phyloP scores from a whole-genome alignment of 1,284 basidiomycete genomes.

The Ganoderma lingzhi region DNA sequence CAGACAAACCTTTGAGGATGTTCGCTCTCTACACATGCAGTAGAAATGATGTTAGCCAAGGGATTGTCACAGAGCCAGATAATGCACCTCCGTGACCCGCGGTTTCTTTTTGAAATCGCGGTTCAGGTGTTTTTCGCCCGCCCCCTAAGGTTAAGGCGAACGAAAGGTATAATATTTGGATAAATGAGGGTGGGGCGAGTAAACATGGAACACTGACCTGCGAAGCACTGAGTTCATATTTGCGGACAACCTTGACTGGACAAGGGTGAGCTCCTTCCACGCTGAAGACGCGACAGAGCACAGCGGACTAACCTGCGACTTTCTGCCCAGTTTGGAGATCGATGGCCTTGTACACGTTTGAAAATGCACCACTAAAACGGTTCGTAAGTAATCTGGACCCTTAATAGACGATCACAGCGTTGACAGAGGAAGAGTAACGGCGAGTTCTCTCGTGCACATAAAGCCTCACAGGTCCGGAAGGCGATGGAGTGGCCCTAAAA shows the following conservation, averaged over 20 bases:
- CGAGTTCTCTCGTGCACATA: background rate
- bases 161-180: conserved; percentile 34
- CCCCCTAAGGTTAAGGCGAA: conserved; percentile 54
- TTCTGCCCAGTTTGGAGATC: conserved; percentile 82
- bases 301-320: conserved; percentile 77
- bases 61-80: conserved; percentile 34
- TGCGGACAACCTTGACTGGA: conserved; percentile 95
- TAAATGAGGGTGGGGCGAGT: conserved; percentile 43
- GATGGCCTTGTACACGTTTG: conserved; percentile 95
- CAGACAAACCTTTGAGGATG: conserved; percentile 85
- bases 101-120: conserved; percentile 94
- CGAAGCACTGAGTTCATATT: conserved; percentile 92
- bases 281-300: conserved; percentile 15
- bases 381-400: conserved; percentile 12
- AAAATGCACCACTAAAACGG: conserved; percentile 87
- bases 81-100: conserved; percentile 93
- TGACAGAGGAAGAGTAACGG: background rate
- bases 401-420: background rate
- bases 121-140: conserved; percentile 92
- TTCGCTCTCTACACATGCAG: conserved; percentile 83
- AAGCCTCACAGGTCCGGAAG: background rate
- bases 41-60: conserved; percentile 36
- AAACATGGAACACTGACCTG: conserved; percentile 78
- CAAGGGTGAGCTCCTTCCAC: conserved; percentile 21
- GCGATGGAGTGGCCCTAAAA: background rate